Evolutionary conservation across 371 early-diverging fungal genomes (phyloP).

Genomic region (Mucor saturninus): DNA sequence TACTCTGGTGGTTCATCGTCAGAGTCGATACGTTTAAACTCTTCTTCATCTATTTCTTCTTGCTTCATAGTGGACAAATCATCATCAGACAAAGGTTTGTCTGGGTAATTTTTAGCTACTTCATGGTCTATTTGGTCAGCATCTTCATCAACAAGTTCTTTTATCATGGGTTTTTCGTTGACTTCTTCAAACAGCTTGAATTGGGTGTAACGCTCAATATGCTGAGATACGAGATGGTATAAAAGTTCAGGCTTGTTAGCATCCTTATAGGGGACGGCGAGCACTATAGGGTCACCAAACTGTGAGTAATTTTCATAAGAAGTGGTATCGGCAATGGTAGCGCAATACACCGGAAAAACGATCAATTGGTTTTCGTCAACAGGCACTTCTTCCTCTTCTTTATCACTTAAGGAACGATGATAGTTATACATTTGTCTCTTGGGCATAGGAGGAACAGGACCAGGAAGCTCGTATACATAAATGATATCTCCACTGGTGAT

Average conservation of each 20-base stretch:
- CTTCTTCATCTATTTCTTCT: neutral
- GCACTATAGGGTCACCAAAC: constrained; percentile 49
- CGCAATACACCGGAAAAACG: constrained; percentile 53
- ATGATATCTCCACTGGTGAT: constrained; percentile 68
- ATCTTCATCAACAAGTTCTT: constrained; percentile 12
- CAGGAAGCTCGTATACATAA: constrained; percentile 70
- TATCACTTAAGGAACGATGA: constrained; percentile 5
- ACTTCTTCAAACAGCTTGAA: constrained; percentile 51
- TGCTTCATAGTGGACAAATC: neutral
- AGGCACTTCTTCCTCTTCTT: constrained; percentile 15
- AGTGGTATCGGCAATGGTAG: constrained; percentile 22
- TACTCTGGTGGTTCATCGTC: neutral
- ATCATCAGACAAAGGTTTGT: neutral
- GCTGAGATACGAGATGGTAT: constrained; percentile 37
- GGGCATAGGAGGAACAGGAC: constrained; percentile 28
- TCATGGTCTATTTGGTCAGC: neutral
- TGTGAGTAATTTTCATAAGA: constrained; percentile 13
- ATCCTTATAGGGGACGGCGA: constrained; percentile 39
- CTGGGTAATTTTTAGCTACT: neutral
- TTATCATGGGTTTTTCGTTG: constrained; percentile 8
- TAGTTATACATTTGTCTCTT: constrained; percentile 18
- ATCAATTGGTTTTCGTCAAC: constrained; percentile 31
- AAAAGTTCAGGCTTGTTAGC: constrained; percentile 30
- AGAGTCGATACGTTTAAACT: no score
- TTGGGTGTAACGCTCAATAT: constrained; percentile 43